A percentile compares a stretch with the other conserved stretches of the same genome.
Evolutionary conservation across 441 rosid species (phyloP).

Genomic region (Aleurites moluccanus): DNA sequence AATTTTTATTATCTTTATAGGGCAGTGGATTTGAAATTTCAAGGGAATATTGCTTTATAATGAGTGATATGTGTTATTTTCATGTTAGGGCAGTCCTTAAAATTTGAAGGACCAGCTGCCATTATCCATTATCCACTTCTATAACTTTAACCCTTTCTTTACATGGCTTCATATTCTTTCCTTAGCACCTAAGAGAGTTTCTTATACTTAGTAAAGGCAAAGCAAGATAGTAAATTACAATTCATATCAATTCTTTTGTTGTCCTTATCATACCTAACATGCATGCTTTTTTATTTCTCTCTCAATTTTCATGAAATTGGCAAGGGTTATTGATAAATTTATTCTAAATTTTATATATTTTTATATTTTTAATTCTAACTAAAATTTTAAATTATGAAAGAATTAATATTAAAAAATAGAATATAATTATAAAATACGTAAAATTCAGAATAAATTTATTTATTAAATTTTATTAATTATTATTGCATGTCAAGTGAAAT

Average conservation of each 20-base stretch:
- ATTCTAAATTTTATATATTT: no score
- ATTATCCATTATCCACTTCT: background rate
- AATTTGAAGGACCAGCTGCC: constrained; percentile 13
- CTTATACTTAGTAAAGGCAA: background rate
- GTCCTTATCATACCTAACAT: no score
- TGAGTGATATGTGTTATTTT: no score
- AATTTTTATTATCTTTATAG: background rate
- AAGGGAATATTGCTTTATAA: background rate
- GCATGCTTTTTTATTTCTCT: no score
- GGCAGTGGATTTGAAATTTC: constrained; percentile 8
- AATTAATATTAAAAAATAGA: no score
- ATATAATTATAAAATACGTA: no score
- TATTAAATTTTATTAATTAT: no score
- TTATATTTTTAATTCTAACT: no score
- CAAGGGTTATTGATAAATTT: background rate
- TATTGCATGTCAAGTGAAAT: no score
- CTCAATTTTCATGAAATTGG: background rate
- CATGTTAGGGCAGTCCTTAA: background rate
- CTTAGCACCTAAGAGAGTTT: constrained; percentile 37
- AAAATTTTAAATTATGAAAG: no score
- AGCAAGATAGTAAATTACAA: background rate
- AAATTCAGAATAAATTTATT: no score
- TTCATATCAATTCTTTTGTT: no score
- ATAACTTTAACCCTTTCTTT: background rate
- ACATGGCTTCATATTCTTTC: constrained; percentile 24